Evolutionary conservation across 1,284 basidiomycete species (phyloP).

Genomic region (Heterobasidion occidentale): DNA sequence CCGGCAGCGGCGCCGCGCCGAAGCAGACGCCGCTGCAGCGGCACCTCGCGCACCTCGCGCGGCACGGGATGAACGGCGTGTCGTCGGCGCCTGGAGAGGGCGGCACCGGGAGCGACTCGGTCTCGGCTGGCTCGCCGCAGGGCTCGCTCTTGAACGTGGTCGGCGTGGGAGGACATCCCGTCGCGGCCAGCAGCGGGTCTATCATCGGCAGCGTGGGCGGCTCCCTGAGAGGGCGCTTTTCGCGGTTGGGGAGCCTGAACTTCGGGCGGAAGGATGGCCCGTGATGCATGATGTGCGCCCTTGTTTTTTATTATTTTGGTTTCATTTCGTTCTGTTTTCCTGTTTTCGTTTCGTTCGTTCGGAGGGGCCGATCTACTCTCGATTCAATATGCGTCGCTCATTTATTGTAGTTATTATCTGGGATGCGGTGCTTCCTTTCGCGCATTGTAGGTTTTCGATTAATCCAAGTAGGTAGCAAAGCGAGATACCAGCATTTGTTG

Average conservation of each 20-base stretch:
- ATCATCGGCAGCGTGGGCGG: constrained; percentile 27
- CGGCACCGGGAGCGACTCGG: constrained; percentile 40
- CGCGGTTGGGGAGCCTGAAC: constrained; percentile 64
- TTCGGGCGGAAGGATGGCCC: constrained; percentile 45
- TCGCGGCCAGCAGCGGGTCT: constrained; percentile 24
- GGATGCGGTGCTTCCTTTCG: background rate
- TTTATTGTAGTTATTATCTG: background rate
- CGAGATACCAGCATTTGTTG: background rate
- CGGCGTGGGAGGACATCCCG: constrained; percentile 17
- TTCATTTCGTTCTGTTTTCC: too few relatives aligned
- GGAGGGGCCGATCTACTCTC: background rate
- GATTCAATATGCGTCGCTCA: background rate
- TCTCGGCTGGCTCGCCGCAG: constrained; percentile 57
- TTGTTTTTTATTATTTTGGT: background rate
- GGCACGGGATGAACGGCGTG: constrained; percentile 74
- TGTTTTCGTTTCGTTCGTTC: too few relatives aligned
- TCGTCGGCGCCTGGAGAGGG: constrained; percentile 62
- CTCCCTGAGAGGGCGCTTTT: constrained; percentile 46
- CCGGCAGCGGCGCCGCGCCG: constrained; percentile 7
- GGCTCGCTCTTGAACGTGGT: constrained; percentile 63
- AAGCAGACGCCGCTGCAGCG: constrained; percentile 72
- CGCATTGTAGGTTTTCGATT: background rate
- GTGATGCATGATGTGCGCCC: background rate
- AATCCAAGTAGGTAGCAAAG: background rate
- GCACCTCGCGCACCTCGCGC: constrained; percentile 68